Evolutionary conservation across 169 alveolate species (phyloP).

Genomic region (Theileria annulata): DNA sequence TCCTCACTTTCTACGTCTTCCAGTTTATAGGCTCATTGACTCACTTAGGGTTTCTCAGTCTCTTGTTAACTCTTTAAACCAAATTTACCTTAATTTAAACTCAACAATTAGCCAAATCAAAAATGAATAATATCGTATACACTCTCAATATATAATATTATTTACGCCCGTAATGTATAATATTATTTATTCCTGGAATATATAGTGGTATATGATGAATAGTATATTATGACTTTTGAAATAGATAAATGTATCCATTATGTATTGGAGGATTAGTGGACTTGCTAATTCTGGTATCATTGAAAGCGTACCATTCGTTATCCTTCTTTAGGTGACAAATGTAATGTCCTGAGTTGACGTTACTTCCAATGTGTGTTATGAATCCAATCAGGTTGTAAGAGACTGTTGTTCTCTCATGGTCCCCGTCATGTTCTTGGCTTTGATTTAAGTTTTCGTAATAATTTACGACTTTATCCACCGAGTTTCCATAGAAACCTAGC

Average conservation of each 20-base stretch:
- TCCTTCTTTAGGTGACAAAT: conserved; percentile 73
- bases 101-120: background rate
- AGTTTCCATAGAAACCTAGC: background rate
- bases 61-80: background rate
- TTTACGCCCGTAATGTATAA: background rate
- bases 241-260: conserved; percentile 49
- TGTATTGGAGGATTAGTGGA: conserved; percentile 18
- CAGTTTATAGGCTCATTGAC: conserved; percentile 13
- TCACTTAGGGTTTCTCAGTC: background rate
- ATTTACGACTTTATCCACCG: conserved; percentile 10
- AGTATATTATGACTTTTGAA: background rate
- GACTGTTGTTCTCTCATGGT: background rate
- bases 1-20: conserved; percentile 15
- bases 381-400: conserved; percentile 72
- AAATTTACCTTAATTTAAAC: background rate
- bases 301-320: conserved; percentile 49
- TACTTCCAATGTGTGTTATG: conserved; percentile 80
- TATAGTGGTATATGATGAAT: background rate
- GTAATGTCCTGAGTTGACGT: conserved; percentile 81
- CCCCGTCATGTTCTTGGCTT: background rate
- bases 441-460: conserved; percentile 33
- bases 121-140: no score
- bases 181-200: background rate
- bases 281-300: conserved; percentile 47
- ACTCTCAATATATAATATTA: background rate